These are phyloP conservation scores for Phialophora chinensis DNA, from an alignment of 2,329 filamentous ascomycete species.

Conservation along the genomic window DNA sequence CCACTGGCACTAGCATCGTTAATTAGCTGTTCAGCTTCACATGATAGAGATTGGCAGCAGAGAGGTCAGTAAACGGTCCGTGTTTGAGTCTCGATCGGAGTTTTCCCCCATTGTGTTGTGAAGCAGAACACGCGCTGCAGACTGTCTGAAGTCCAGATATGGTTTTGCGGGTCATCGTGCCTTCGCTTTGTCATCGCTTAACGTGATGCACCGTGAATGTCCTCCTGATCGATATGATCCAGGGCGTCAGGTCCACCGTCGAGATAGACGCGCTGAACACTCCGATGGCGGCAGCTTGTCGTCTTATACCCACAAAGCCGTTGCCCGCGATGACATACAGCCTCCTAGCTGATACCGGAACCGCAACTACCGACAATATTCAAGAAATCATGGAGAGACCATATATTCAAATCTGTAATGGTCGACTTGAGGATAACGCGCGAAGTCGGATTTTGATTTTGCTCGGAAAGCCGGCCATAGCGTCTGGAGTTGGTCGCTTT, in stretches of 20 bases:
- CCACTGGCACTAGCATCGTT: not conserved
- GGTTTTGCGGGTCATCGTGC: not conserved
- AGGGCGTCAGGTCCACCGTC: not conserved
- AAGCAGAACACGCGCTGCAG: conserved; percentile 1
- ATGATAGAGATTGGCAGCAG: not conserved
- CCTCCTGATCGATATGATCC: not conserved
- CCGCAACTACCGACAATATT: not conserved
- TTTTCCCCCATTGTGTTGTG: not conserved
- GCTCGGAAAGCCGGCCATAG: not conserved
- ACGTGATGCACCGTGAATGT: not conserved
- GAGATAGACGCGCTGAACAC: not conserved
- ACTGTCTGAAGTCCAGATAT: not conserved
- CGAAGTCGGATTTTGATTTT: not conserved
- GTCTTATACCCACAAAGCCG: not conserved
- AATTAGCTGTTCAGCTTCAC: not conserved
- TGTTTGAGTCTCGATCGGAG: not conserved
- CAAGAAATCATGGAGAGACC: not conserved
- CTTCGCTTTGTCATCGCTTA: not conserved
- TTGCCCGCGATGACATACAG: not conserved
- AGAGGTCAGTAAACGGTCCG: not conserved
- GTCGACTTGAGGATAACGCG: not conserved
- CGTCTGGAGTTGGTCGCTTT: not conserved
- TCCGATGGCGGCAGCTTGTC: not conserved
- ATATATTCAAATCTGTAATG: not conserved
- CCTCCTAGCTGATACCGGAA: not conserved